Percentiles rank a stretch among this genome's conserved stretches.
Evolutionary conservation across 495 filamentous ascomycete genomes (phyloP).

Genomic region (Trichoderma virens): DNA sequence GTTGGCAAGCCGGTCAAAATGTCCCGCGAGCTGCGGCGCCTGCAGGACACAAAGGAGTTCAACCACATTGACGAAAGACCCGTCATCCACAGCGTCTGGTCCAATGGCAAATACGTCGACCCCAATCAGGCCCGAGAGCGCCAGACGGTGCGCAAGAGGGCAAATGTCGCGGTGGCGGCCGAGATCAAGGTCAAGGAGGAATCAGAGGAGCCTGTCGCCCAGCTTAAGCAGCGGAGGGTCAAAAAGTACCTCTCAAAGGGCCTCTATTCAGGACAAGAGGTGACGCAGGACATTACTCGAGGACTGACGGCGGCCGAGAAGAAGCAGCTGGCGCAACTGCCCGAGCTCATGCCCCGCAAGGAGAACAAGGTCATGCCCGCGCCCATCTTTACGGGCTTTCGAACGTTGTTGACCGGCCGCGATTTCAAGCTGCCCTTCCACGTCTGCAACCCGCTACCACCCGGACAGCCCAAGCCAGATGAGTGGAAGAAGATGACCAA

Average conservation of each 20-base stretch:
- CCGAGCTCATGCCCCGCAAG: slow-evolving; percentile 36
- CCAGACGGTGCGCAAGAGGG: slow-evolving; percentile 25
- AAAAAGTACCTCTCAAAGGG: slow-evolving; percentile 78
- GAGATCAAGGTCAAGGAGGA: slow-evolving; percentile 39
- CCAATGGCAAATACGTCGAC: slow-evolving; percentile 45
- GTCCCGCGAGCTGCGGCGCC: slow-evolving; percentile 39
- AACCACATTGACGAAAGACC: slow-evolving; percentile 44
- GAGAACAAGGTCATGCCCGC: slow-evolving; percentile 35
- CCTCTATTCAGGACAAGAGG: slow-evolving; percentile 80
- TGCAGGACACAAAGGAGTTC: slow-evolving; percentile 48
- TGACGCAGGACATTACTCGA: slow-evolving; percentile 49
- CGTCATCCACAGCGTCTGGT: slow-evolving; percentile 43
- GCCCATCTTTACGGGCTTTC: slow-evolving; percentile 39
- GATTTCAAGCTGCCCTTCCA: slow-evolving; percentile 87
- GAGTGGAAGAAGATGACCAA: slow-evolving; percentile 86
- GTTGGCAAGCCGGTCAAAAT: slow-evolving; percentile 31
- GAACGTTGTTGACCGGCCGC: slow-evolving; percentile 54
- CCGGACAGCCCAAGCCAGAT: slow-evolving; percentile 80
- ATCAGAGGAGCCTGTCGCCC: slow-evolving; percentile 22
- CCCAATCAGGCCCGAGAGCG: slow-evolving; percentile 15
- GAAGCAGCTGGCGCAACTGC: slow-evolving; percentile 50
- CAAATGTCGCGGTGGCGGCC: slow-evolving; percentile 36
- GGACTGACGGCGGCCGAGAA: slow-evolving; percentile 49
- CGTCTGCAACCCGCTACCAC: slow-evolving; percentile 76
- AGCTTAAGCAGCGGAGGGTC: slow-evolving; percentile 34